Evolutionary conservation across 176 grass and related monocot species (phyloP).

Genomic region (Elaeis guineensis): DNA sequence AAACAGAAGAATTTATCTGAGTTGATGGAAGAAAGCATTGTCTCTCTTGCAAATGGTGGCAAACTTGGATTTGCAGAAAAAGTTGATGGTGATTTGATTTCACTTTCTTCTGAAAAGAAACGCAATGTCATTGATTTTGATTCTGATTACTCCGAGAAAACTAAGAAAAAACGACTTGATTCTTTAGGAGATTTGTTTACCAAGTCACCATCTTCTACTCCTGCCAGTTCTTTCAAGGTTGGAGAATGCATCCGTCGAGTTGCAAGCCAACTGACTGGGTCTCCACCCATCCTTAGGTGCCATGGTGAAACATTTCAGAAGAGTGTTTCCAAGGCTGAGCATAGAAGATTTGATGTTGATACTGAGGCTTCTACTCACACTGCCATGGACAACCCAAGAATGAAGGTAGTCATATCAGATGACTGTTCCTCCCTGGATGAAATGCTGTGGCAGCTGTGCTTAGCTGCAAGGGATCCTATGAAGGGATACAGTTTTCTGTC

Average conservation of each 20-base stretch:
- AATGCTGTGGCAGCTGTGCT: slow-evolving; percentile 53
- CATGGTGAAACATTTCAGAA: slow-evolving; percentile 43
- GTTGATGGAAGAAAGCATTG: slow-evolving; percentile 24
- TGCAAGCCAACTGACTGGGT: slow-evolving; percentile 24
- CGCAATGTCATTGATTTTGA: slow-evolving; percentile 3
- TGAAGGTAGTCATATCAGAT: slow-evolving; percentile 46
- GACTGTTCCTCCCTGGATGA: slow-evolving; percentile 55
- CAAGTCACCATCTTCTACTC: slow-evolving; percentile 2
- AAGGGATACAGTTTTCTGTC: slow-evolving; percentile 34
- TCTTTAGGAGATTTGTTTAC: slow-evolving; percentile 35
- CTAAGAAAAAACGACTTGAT: slow-evolving; percentile 56
- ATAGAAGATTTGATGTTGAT: slow-evolving; percentile 71
- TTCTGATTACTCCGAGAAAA: slow-evolving; percentile 19
- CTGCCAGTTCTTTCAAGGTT: slow-evolving; percentile 29
- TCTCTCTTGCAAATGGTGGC: slow-evolving; percentile 32
- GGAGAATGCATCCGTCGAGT: slow-evolving; percentile 44
- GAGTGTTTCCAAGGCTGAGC: slow-evolving; percentile 52
- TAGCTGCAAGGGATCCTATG: slow-evolving; percentile 47
- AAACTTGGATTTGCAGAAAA: slow-evolving; percentile 4
- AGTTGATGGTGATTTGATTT: slow-evolving; percentile 6
- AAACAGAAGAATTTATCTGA: slow-evolving; percentile 17
- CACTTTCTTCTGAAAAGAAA: slow-evolving; percentile 15
- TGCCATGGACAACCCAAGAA: slow-evolving; percentile 45
- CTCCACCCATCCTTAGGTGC: slow-evolving; percentile 3
- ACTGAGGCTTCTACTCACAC: slow-evolving; percentile 44